Conservation (phyloP, 169 alveolate genomes). For the Eimeria zaria region DNA sequence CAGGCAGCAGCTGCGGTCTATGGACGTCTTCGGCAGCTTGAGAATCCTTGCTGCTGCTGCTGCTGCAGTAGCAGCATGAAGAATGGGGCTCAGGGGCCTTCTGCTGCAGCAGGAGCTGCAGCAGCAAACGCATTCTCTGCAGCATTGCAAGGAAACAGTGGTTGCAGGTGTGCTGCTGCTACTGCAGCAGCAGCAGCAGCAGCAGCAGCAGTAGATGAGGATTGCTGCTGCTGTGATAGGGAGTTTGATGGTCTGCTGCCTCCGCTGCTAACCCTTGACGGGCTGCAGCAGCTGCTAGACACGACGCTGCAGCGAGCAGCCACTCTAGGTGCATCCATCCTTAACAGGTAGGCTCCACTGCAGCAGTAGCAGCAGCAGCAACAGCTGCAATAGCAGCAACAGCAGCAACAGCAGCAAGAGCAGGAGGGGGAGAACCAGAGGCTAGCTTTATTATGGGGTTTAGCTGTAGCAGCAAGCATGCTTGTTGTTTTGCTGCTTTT, state of each 20-base stretch:
- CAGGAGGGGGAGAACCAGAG: neutral
- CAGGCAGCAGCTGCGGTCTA: conserved; percentile 59
- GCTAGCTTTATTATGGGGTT: neutral
- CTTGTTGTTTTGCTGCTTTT: neutral
- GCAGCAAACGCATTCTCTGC: neutral
- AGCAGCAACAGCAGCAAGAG: conserved; percentile 50
- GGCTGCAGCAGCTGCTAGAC: conserved; percentile 52
- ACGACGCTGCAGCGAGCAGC: conserved; percentile 72
- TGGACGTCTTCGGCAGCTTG: conserved; percentile 47
- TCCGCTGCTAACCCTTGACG: conserved; percentile 18
- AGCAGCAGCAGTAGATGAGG: neutral
- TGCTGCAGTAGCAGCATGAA: conserved; percentile 63
- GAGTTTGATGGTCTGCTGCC: conserved; percentile 47
- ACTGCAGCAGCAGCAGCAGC: neutral
- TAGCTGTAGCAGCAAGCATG: neutral
- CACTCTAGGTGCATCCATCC: conserved; percentile 28
- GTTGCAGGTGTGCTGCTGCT: neutral
- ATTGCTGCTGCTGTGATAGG: conserved; percentile 38
- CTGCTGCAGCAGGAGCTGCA: conserved; percentile 24
- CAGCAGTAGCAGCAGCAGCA: conserved; percentile 47
- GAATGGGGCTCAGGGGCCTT: neutral
- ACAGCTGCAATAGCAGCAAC: neutral
- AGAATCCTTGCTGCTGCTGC: conserved; percentile 59
- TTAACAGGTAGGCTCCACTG: conserved; percentile 29
- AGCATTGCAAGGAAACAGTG: neutral